A percentile compares a stretch with the other conserved stretches of the same genome.
Evolutionary conservation across 352 stramenopile species (phyloP).

Genomic region (Globisporangium camurandrum): DNA sequence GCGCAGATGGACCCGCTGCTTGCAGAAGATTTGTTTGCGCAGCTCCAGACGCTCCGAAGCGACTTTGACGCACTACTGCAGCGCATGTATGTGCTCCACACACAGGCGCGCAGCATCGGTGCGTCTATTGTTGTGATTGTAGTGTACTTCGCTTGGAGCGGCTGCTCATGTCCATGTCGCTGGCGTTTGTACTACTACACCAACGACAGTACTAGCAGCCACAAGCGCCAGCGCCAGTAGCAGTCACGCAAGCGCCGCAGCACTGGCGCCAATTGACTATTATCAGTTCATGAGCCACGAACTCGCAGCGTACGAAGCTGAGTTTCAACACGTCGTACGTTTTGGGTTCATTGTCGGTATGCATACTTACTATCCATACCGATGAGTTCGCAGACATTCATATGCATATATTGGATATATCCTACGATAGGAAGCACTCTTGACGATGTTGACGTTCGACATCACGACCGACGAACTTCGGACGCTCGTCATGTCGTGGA

Average conservation of each 20-base stretch:
- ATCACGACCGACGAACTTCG: slow-evolving; percentile 61
- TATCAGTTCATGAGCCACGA: slow-evolving; percentile 64
- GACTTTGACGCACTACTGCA: slow-evolving; percentile 45
- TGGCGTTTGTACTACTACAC: too few species aligned
- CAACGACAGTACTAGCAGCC: slow-evolving; percentile 13
- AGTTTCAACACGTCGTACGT: slow-evolving; percentile 77
- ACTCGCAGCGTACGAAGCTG: slow-evolving; percentile 63
- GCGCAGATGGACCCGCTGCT: slow-evolving; percentile 58
- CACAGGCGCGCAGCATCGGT: slow-evolving; percentile 29
- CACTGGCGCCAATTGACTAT: slow-evolving; percentile 50
- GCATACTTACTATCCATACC: too few species aligned
- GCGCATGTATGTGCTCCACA: slow-evolving; percentile 51
- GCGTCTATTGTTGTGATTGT: slow-evolving; percentile 1
- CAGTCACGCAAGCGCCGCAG: slow-evolving; percentile 1
- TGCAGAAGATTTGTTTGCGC: slow-evolving; percentile 54
- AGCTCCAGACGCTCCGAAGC: slow-evolving; percentile 38
- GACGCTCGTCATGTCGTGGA: slow-evolving; percentile 78
- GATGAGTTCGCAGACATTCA: too few species aligned
- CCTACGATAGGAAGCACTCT: slow-evolving; percentile 54
- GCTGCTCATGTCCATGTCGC: not conserved
- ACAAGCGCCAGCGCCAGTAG: not conserved
- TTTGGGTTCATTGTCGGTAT: too few species aligned
- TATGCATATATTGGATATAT: too few species aligned
- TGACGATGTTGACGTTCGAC: slow-evolving; percentile 62
- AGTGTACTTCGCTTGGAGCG: not conserved